Percentiles rank a stretch among this genome's conserved stretches.
phyloP scores from a whole-genome alignment of 179 eudicot genomes.

The Pouteria campechiana region DNA sequence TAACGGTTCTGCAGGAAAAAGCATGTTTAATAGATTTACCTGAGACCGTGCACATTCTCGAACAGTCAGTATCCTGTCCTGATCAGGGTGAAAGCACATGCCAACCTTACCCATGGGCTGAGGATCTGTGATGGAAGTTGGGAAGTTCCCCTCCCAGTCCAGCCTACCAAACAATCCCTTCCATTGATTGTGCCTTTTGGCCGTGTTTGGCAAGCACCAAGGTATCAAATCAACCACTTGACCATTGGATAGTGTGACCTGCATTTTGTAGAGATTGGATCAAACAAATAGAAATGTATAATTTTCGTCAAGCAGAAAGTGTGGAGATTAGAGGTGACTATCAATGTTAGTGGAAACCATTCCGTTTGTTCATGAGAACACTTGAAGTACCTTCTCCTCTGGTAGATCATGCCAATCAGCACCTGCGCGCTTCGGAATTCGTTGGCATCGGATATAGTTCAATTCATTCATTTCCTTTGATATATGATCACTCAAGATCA shows the following conservation, averaged over 20 bases:
- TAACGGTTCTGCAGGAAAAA: background rate
- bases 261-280: constrained; percentile 7
- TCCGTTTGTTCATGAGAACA: background rate
- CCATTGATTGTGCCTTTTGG: constrained; percentile 95
- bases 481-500: constrained; percentile 59
- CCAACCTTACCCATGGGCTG: constrained; percentile 99
- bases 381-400: constrained; percentile 62
- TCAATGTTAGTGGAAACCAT: too few relatives aligned
- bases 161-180: constrained; percentile 87
- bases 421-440: constrained; percentile 85
- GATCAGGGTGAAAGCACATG: constrained; percentile 97
- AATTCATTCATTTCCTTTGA: constrained; percentile 88
- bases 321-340: too few relatives aligned
- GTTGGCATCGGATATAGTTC: constrained; percentile 74
- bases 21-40: constrained; percentile 34
- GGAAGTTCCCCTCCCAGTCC: constrained; percentile 97
- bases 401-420: constrained; percentile 96
- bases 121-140: constrained; percentile 88
- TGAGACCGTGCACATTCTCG: constrained; percentile 97
- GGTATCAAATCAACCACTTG: constrained; percentile 91
- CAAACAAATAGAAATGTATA: background rate
- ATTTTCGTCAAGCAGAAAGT: background rate
- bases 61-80: constrained; percentile 84
- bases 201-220: constrained; percentile 93
- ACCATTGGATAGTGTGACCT: constrained; percentile 70